A percentile compares a stretch with the other conserved stretches of the same genome.
These are phyloP conservation scores for Aegilops tauschii DNA, from an alignment of 176 grass and related monocot species.

Conservation along the genomic window DNA sequence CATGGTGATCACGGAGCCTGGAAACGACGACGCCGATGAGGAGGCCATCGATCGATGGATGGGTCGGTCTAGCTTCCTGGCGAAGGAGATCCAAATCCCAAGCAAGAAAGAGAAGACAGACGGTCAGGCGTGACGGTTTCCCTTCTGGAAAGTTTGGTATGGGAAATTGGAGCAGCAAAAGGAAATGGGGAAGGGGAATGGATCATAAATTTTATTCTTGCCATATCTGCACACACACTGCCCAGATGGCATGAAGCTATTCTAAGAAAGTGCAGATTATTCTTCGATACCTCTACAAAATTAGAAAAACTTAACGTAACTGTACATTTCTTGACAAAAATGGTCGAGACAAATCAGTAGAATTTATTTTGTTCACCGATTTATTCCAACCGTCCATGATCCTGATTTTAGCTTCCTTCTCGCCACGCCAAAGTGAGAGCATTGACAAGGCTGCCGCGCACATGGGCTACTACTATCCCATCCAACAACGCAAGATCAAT, in stretches of 20 bases:
- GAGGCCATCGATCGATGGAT: constrained; percentile 48
- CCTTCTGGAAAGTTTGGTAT: constrained; percentile 1
- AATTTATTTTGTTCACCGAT: constrained; percentile 3
- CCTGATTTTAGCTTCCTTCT: constrained; percentile 19
- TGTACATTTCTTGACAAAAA: not conserved
- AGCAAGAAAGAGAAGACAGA: not conserved
- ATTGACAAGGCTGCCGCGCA: not conserved
- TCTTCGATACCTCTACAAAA: not conserved
- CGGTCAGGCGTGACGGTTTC: constrained; percentile 6
- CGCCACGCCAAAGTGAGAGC: too few relatives aligned
- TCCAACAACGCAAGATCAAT: not conserved
- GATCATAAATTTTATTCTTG: constrained; percentile 8
- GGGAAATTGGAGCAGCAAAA: not conserved
- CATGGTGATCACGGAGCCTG: constrained; percentile 41
- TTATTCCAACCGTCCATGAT: not conserved
- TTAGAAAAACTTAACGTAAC: not conserved
- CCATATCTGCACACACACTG: constrained; percentile 21
- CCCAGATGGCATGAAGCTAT: not conserved
- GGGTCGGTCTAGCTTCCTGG: not conserved
- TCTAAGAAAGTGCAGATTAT: constrained; percentile 5
- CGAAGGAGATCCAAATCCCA: constrained; percentile 15
- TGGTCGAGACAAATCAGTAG: not conserved
- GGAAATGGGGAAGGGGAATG: constrained; percentile 17
- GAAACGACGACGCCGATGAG: constrained; percentile 49
- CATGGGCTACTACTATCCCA: not conserved